Evolutionary conservation across 306 rosid species (phyloP).

Genomic region (Ziziphus jujuba): DNA sequence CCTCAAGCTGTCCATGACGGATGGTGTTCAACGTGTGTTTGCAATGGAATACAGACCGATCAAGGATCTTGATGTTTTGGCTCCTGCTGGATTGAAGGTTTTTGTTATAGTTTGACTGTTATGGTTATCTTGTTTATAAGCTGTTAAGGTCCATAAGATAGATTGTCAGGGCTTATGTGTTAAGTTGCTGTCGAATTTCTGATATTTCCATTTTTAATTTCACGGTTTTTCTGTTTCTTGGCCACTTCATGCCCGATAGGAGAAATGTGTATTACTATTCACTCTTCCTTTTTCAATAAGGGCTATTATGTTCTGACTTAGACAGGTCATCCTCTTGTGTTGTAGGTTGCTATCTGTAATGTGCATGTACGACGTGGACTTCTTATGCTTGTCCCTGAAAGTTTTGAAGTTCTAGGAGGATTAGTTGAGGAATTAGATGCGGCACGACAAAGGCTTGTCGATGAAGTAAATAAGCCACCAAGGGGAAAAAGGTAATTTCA

Average conservation of each 20-base stretch:
- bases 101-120: constrained; percentile 6
- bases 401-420: constrained; percentile 76
- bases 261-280: not conserved
- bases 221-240: constrained; percentile 12
- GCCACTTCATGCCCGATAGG: constrained; percentile 18
- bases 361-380: constrained; percentile 80
- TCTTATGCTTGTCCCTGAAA: constrained; percentile 85
- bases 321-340: constrained; percentile 29
- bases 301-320: constrained; percentile 18
- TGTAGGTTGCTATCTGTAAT: constrained; percentile 71
- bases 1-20: constrained; percentile 85
- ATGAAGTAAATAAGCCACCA: constrained; percentile 85
- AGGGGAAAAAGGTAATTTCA: constrained; percentile 72
- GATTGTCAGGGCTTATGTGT: too few relatives aligned
- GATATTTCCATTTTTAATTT: not conserved
- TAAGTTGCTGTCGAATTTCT: not conserved
- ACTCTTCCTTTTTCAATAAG: not conserved
- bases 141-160: too few relatives aligned
- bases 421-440: constrained; percentile 81
- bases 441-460: constrained; percentile 72
- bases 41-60: constrained; percentile 96
- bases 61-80: constrained; percentile 67
- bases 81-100: constrained; percentile 91
- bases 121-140: not conserved
- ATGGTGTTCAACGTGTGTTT: constrained; percentile 75